Evolutionary conservation across 306 rosid species (phyloP).

Genomic region (Quercus gilva): DNA sequence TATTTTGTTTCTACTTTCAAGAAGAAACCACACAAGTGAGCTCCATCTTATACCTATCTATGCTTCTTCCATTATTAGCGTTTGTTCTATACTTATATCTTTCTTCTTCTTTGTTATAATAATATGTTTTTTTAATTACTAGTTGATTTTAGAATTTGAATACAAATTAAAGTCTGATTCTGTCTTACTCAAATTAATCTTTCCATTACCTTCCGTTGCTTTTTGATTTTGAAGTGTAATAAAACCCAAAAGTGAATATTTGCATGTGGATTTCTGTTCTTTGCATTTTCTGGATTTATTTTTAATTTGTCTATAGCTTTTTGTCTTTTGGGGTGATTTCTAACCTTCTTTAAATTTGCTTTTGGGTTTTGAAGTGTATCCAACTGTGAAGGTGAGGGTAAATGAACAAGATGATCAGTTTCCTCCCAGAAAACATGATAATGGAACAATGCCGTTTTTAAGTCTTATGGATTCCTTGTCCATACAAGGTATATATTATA

Average conservation of each 20-base stretch:
- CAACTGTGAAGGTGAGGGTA: conserved; percentile 44
- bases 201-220: neutral
- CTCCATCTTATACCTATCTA: neutral
- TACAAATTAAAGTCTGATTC: neutral
- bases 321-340: neutral
- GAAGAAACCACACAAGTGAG: neutral
- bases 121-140: too few relatives aligned
- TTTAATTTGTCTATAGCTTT: neutral
- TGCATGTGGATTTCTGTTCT: neutral
- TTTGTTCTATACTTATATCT: neutral
- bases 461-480: conserved; percentile 26
- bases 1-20: conserved; percentile 1
- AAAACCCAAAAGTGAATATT: conserved; percentile 6
- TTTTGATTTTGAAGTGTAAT: neutral
- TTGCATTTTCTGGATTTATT: neutral
- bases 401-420: conserved; percentile 32
- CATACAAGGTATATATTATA: conserved; percentile 25
- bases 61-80: neutral
- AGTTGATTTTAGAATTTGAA: too few relatives aligned
- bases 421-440: conserved; percentile 16
- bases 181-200: too few relatives aligned
- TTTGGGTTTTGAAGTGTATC: conserved; percentile 44
- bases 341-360: neutral
- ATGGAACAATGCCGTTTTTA: conserved; percentile 16
- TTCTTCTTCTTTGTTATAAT: neutral